Evolutionary conservation across 2,329 filamentous ascomycete species (phyloP).

Genomic region (Annulohypoxylon truncatum): DNA sequence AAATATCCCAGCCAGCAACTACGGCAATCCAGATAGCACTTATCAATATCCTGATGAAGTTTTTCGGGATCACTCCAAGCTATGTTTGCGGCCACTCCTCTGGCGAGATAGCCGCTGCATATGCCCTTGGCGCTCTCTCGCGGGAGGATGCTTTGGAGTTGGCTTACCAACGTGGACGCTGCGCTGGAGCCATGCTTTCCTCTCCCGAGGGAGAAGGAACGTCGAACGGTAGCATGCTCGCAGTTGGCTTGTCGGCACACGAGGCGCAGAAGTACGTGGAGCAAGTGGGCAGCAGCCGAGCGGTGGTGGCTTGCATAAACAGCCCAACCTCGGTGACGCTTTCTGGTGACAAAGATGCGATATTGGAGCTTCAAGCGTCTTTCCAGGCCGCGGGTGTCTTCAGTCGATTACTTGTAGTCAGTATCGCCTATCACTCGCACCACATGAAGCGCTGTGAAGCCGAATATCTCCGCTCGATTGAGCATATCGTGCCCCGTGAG

Average conservation of each 20-base stretch:
- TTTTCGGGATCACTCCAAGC: constrained; percentile 41
- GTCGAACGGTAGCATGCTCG: constrained; percentile 40
- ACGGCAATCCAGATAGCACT: constrained; percentile 42
- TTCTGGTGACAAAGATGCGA: constrained; percentile 40
- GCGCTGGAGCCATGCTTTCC: constrained; percentile 22
- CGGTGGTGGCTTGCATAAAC: constrained; percentile 43
- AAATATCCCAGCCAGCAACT: constrained; percentile 36
- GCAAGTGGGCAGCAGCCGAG: constrained; percentile 10
- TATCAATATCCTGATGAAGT: constrained; percentile 46
- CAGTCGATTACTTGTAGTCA: constrained; percentile 35
- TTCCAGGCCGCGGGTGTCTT: constrained; percentile 36
- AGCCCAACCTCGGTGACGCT: constrained; percentile 43
- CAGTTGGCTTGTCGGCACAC: constrained; percentile 32
- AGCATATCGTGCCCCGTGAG: constrained; percentile 30
- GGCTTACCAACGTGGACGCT: constrained; percentile 42
- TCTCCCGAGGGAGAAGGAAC: neutral
- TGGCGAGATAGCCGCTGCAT: constrained; percentile 50
- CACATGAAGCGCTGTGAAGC: constrained; percentile 49
- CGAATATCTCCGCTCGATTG: constrained; percentile 44
- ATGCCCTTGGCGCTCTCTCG: constrained; percentile 36
- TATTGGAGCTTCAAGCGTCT: constrained; percentile 28
- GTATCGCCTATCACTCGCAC: constrained; percentile 48
- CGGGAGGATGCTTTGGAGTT: constrained; percentile 42
- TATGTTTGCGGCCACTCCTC: constrained; percentile 52
- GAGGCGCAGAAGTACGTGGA: constrained; percentile 34